These are phyloP conservation scores for Globisporangium radiosum DNA, from an alignment of 352 stramenopile genomes.

Conservation along the genomic window DNA sequence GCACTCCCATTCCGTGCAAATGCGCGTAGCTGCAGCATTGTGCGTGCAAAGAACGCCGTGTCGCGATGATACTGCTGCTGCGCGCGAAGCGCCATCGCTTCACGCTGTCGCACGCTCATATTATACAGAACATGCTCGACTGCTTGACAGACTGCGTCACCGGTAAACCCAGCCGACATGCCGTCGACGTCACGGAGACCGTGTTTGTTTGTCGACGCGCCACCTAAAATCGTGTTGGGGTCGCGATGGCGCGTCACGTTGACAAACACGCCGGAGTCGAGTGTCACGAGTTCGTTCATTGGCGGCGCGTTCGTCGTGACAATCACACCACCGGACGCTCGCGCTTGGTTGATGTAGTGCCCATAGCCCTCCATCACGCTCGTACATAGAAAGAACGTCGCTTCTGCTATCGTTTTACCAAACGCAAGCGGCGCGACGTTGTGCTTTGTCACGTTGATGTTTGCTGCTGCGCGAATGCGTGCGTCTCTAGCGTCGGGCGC, in stretches of 20 bases:
- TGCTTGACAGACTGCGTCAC: constrained; percentile 24
- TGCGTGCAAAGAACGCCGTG: constrained; percentile 37
- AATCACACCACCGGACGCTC: constrained; percentile 32
- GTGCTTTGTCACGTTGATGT: constrained; percentile 3
- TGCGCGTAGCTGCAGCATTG: constrained; percentile 34
- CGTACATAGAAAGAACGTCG: constrained; percentile 42
- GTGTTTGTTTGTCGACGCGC: constrained; percentile 19
- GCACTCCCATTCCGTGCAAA: constrained; percentile 5
- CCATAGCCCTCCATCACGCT: constrained; percentile 60
- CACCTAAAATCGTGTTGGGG: constrained; percentile 29
- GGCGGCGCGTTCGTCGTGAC: constrained; percentile 36
- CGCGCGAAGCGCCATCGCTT: constrained; percentile 21
- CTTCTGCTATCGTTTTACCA: constrained; percentile 27
- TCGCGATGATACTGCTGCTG: constrained; percentile 41
- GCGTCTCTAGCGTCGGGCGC: constrained; percentile 1
- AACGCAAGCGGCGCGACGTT: not conserved
- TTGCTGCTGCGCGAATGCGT: not conserved
- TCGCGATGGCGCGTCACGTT: constrained; percentile 3
- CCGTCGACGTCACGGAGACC: constrained; percentile 23
- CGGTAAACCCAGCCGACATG: constrained; percentile 25
- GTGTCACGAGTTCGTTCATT: constrained; percentile 53
- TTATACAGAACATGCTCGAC: constrained; percentile 25
- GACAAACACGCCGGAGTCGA: constrained; percentile 26
- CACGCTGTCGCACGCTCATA: constrained; percentile 20
- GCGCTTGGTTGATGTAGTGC: constrained; percentile 64